Base-by-base conservation (phyloP, 2,329 filamentous ascomycete species). In the Colletotrichum acutatum region DNA sequence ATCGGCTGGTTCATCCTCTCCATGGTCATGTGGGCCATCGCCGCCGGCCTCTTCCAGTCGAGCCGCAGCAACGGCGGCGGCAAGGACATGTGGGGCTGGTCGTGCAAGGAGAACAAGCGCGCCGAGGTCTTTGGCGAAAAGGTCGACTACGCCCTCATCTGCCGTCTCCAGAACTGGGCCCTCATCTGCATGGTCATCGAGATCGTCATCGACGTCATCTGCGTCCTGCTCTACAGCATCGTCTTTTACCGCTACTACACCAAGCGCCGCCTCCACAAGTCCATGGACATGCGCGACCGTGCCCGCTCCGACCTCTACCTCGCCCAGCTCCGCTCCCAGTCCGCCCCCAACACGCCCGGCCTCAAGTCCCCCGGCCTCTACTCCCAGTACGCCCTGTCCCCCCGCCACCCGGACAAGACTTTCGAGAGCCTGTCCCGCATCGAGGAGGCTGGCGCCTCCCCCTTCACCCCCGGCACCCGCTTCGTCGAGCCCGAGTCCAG, bases 191-290 rank as follows among this genome's bases (percentile, higher is more conserved):
- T 95, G 84, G 93, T 99, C 81, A 98, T 99, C 82, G 97, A 99
- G 84, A 89, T 99, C 77, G 94, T 98, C 74, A 89, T 99, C 78
- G 97, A 98, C 81, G 90, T 94, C 76, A 93, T 98, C 80, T 95
- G 94, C 80, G 97, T 99, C 82, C 87, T 91, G 66, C 94, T 99
- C 79, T 99, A 99, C 88, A 95, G 90, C 79, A 90, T 98, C 80
- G 92, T 98, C 82, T 98, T 98, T 88, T 98, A 97, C 89, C 94
- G 97, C 78, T 97, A 97, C 89, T 98, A 95, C 90, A 95, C 94
- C 77, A 99, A 98, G 90, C 93, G 95, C 82, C 93, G 94, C 82
- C 94, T 99, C 75, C 92, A 93, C 84, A 98, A 98, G 89, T 95
- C 95, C 75, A 99, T 99, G 97, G 94, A 97, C 82, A 88, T 94